A percentile compares a stretch with the other conserved stretches of the same genome.
phyloP scores from a whole-genome alignment of 352 stramenopile species.

The Pythium utonaiense region DNA sequence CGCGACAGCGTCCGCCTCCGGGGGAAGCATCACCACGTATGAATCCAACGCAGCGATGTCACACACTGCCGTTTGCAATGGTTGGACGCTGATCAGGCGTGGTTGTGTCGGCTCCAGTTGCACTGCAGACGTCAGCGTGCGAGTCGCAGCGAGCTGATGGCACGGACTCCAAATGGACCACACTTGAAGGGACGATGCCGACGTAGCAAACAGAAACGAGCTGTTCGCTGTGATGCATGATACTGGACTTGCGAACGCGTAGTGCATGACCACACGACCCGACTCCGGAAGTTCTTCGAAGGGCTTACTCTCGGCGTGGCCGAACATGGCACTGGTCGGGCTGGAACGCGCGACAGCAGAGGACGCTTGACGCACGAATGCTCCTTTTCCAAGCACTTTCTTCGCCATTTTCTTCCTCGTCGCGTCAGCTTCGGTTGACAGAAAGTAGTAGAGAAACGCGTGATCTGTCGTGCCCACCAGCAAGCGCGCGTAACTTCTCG shows the following conservation, averaged over 20 bases:
- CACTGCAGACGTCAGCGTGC: slow-evolving; percentile 48
- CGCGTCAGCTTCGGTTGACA: slow-evolving; percentile 63
- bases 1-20: slow-evolving; percentile 6
- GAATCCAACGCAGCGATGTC: slow-evolving; percentile 73
- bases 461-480: slow-evolving; percentile 59
- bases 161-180: slow-evolving; percentile 88
- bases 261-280: slow-evolving; percentile 81
- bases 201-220: slow-evolving; percentile 80
- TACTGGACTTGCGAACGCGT: slow-evolving; percentile 63
- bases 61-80: slow-evolving; percentile 15
- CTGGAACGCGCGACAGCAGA: slow-evolving; percentile 31
- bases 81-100: slow-evolving; percentile 55
- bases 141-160: slow-evolving; percentile 68
- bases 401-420: slow-evolving; percentile 77
- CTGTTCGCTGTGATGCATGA: slow-evolving; percentile 76
- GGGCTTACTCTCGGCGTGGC: slow-evolving; percentile 23
- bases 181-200: slow-evolving; percentile 63
- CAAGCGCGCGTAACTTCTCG: slow-evolving; percentile 72
- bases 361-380: slow-evolving; percentile 33
- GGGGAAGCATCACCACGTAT: slow-evolving; percentile 67
- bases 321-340: slow-evolving; percentile 32
- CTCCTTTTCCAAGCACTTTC: slow-evolving; percentile 60
- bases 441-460: slow-evolving; percentile 82
- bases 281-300: slow-evolving; percentile 39
- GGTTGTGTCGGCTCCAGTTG: slow-evolving; percentile 69